Base-by-base conservation (phyloP, 2,329 filamentous ascomycete genomes). In the Ascosphaera pollenicola region DNA sequence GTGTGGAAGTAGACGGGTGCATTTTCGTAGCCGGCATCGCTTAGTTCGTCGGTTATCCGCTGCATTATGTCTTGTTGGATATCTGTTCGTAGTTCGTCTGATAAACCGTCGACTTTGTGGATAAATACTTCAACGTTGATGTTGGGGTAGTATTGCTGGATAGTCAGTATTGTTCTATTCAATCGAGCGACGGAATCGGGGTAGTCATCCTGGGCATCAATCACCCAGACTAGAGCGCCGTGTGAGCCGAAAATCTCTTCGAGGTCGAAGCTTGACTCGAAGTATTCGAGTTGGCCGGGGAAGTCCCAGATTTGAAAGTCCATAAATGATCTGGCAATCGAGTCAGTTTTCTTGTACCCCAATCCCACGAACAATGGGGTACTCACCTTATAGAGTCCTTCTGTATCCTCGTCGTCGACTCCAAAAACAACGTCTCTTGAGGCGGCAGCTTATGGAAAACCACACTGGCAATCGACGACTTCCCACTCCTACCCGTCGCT, bases 251-350 rank as follows among this genome's bases (percentile, higher is more conserved):
- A 98, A 51, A 95, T 87, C 51, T 81, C 77, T 49, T 92, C 83
- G 45, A 89, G 78, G 54, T 95, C 85, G 51, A 92, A 92, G 37
- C 74, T 78, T 3, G 82, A 76, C 51, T 89, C 83, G 43, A 91
- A 76, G 50, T 92, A 91, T 60, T 94, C 82, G 46, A 95, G 73
- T 59, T 95, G 85, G 17, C 87, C 85, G 2, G 89, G 89, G 42
- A 98, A 85, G 54, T 98, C 89, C 81, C 85, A 94, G 37, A 94
- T 82, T 60, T 95, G 87, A 48, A 95, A 94, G 54, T 95, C 87
- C 84, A 95, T 94, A 55, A 98, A 95, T 2, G 89, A 95, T 48
- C 84, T 94, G 42, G 8, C 26, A 30, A 35, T 24, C 21, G 10
- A 24, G 4, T 24, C 21, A 24, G 21, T n/a, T n/a, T n/a, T n/a